Percentiles rank a stretch among this genome's conserved stretches.
Conservation (phyloP, 805 yeast genomes). For the Metschnikowia corniflorae region DNA sequence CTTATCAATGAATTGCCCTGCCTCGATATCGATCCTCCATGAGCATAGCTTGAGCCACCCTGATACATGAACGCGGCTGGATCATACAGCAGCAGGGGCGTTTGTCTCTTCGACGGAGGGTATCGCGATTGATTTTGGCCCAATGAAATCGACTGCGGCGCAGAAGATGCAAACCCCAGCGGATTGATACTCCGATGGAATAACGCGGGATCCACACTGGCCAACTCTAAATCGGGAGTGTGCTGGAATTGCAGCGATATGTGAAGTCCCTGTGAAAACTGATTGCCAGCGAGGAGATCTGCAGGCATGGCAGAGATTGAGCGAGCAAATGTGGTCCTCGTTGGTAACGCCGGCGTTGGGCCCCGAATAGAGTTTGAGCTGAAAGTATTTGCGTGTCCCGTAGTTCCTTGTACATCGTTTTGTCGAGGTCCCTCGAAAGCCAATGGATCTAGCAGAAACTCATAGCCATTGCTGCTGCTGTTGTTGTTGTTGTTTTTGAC, state of each 20-base stretch:
- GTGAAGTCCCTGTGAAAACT: slow-evolving; percentile 1
- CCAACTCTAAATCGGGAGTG: slow-evolving; percentile 6
- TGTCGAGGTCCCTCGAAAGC: slow-evolving; percentile 36
- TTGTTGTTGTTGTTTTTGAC: neutral
- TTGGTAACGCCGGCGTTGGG: slow-evolving; percentile 5
- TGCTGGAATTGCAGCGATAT: slow-evolving; percentile 7
- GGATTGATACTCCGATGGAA: slow-evolving; percentile 3
- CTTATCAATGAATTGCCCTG: slow-evolving; percentile 30
- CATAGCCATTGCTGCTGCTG: slow-evolving; percentile 15
- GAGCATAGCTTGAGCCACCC: slow-evolving; percentile 8
- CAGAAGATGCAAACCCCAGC: slow-evolving; percentile 9
- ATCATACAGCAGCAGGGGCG: slow-evolving; percentile 20
- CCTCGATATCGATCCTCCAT: slow-evolving; percentile 15
- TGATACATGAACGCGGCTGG: slow-evolving; percentile 14
- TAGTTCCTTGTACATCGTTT: slow-evolving; percentile 28
- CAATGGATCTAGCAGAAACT: slow-evolving; percentile 44
- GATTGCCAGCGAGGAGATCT: slow-evolving; percentile 3
- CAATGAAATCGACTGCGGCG: slow-evolving; percentile 9
- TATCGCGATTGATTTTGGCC: slow-evolving; percentile 9
- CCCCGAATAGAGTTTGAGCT: slow-evolving; percentile 1
- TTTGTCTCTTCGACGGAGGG: slow-evolving; percentile 11
- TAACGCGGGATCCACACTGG: slow-evolving; percentile 5
- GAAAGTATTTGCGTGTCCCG: neutral
- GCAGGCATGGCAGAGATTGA: slow-evolving; percentile 8
- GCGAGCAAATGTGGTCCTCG: slow-evolving; percentile 6